A percentile compares a stretch with the other conserved stretches of the same genome.
These are phyloP conservation scores for Boehmeria nivea DNA, from an alignment of 306 rosid genomes.

Conservation along the genomic window DNA sequence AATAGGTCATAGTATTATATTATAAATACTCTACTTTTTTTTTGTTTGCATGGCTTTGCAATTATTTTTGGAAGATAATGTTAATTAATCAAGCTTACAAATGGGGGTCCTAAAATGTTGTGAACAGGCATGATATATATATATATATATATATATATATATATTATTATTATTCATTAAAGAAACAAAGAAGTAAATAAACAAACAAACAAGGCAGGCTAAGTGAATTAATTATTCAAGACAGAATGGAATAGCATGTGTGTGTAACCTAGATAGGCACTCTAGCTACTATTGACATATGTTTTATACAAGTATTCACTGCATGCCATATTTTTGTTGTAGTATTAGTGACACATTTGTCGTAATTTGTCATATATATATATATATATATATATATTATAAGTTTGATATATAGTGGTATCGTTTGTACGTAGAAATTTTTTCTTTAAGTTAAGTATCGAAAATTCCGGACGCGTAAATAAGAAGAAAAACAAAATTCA, in stretches of 20 bases:
- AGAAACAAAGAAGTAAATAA: neutral
- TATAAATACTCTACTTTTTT: too few species aligned
- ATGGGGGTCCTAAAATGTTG: neutral
- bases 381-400: too few species aligned
- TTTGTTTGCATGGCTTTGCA: neutral
- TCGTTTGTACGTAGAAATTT: too few species aligned
- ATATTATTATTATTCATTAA: neutral
- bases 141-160: neutral
- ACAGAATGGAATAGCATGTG: neutral
- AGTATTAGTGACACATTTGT: neutral
- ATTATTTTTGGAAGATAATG: neutral
- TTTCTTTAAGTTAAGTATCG: too few species aligned
- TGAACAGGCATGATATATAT: neutral
- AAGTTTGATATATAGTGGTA: too few species aligned
- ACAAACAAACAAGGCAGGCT: constrained; percentile 4
- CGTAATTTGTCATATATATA: neutral
- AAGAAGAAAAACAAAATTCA: too few species aligned
- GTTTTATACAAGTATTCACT: too few species aligned
- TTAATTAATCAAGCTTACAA: neutral
- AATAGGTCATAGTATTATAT: neutral
- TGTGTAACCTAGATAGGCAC: neutral
- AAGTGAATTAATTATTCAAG: neutral
- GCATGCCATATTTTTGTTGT: neutral
- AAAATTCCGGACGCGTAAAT: too few species aligned
- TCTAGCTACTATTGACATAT: too few species aligned